These are phyloP conservation scores for Aspergillus terreus DNA, from an alignment of 2,329 filamentous ascomycete species.

Conservation along the genomic window DNA sequence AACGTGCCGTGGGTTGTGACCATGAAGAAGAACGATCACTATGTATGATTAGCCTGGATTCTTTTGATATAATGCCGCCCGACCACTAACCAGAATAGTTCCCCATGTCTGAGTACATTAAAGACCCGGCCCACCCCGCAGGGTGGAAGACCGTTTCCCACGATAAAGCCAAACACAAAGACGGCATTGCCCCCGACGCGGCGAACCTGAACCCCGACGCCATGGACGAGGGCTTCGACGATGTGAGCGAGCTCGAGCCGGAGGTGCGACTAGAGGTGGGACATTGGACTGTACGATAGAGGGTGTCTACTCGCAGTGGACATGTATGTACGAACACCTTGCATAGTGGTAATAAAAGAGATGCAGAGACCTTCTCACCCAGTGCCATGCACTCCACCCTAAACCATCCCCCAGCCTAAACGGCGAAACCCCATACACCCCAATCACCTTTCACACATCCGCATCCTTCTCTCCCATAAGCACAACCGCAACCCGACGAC, in stretches of 20 bases:
- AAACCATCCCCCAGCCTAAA: neutral
- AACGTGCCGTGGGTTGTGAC: conserved; percentile 99
- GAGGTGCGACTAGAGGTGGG: conserved; percentile 17
- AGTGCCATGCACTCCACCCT: too few species aligned
- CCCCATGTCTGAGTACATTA: conserved; percentile 63
- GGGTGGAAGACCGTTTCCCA: conserved; percentile 59
- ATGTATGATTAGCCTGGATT: conserved; percentile 45
- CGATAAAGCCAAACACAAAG: conserved; percentile 41
- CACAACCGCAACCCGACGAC: conserved; percentile 6
- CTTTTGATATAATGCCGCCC: neutral
- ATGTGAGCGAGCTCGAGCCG: conserved; percentile 37
- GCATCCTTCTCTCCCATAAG: conserved; percentile 33
- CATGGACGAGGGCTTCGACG: conserved; percentile 43
- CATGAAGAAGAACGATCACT: conserved; percentile 99
- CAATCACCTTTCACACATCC: conserved; percentile 34
- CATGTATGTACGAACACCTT: neutral
- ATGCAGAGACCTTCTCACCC: too few species aligned
- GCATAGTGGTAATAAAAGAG: too few species aligned
- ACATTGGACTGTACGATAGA: conserved; percentile 9
- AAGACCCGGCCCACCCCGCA: conserved; percentile 49
- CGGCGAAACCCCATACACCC: conserved; percentile 9
- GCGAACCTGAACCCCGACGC: conserved; percentile 44
- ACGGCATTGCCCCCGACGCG: conserved; percentile 34
- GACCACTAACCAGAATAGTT: conserved; percentile 39
- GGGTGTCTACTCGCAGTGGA: neutral